Base-by-base conservation (phyloP, 2,329 filamentous ascomycete species). In the Botrytis elliptica region DNA sequence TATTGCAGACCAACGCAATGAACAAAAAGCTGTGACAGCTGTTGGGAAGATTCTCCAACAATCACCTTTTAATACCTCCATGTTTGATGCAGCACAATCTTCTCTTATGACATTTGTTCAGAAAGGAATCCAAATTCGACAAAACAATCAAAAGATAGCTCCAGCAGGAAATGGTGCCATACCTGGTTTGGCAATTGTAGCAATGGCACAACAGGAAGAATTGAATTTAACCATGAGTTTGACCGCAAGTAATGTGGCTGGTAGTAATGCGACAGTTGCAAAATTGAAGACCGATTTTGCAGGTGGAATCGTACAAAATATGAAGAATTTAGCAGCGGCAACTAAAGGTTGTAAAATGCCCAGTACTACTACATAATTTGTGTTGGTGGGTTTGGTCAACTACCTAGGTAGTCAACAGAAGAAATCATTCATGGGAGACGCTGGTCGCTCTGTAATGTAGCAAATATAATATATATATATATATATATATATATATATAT, bases 61-160 rank as follows among this genome's bases (percentile, higher is more conserved):
- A 44, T 72, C 73, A 16, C 77, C 76, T 2, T 25, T 78, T 14
- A 73, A 78, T 57, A 20, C 46, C 14, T 73, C 75, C 8, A 72
- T 72, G 38, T 78, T 78, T 67, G 52, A 71, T 2, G 73, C 74
- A 0, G 75, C 75, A 7, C 75, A 78, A 71, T 46, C 68, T 16
- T 72, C 63, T 1, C 70, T 78, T 5, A 38, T 78, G 49, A 70
- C 70, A 14, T 78, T 76, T 59, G 76, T 78, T 6, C 73, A 73
- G 3, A 77, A 78, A 60, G 77, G 77, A 1, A 76, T 78, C n/a
- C 22, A 64, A 18, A 78, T 78, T 63, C 46, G 77, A 7, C 66
- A 76, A 60, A 75, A 78, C n/a, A 78, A 78, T 36, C 77, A 78
- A 72, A 77, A 76, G 74, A 76, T 78, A 52, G 73, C 75, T 12